phyloP scores from a whole-genome alignment of 257 asterid genomes.

The Primulina huaijiensis region DNA sequence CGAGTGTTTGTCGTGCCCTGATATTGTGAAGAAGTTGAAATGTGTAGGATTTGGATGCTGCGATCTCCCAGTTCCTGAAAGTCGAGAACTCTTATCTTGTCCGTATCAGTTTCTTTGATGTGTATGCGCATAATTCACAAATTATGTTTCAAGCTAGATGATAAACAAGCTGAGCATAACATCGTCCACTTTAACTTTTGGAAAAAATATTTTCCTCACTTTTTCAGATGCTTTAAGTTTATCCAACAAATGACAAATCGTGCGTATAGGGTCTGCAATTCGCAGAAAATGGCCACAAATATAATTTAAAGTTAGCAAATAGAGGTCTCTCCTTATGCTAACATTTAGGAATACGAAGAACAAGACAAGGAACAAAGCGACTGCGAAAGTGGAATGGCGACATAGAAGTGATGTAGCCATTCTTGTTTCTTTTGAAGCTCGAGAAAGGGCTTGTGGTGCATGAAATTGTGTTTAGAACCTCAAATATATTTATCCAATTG shows the following conservation, averaged over 20 bases:
- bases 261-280: too few species aligned
- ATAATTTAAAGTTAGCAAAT: neutral
- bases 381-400: neutral
- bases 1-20: conserved; percentile 17
- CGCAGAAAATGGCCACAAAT: too few species aligned
- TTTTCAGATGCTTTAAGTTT: neutral
- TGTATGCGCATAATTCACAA: neutral
- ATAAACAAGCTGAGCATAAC: neutral
- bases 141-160: neutral
- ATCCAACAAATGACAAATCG: too few species aligned
- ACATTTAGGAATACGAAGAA: neutral
- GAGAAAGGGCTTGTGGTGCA: neutral
- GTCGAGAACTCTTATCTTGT: conserved; percentile 9
- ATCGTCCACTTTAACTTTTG: neutral
- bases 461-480: neutral
- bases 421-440: neutral
- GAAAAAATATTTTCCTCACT: too few species aligned
- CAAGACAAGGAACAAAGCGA: neutral
- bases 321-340: neutral
- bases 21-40: neutral
- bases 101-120: neutral
- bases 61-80: neutral
- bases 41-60: conserved; percentile 16
- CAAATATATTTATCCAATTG: neutral
- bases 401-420: neutral